These are phyloP conservation scores for Adansonia digitata DNA, from an alignment of 345 rosid species.

Conservation along the genomic window DNA sequence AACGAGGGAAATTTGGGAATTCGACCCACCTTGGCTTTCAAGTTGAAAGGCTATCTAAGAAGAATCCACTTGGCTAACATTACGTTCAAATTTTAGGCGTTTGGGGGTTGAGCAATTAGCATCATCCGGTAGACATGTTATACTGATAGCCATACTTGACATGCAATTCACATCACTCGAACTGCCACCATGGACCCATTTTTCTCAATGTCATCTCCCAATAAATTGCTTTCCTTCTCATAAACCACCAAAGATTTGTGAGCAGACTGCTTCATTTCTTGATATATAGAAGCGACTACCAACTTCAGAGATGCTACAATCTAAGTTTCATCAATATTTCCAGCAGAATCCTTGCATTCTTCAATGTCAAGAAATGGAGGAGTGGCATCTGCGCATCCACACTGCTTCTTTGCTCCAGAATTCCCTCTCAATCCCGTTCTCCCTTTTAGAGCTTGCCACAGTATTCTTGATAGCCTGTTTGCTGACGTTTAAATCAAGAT, in stretches of 20 bases:
- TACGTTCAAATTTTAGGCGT: not conserved
- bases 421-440: not conserved
- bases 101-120: not conserved
- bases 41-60: not conserved
- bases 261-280: not conserved
- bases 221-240: not conserved
- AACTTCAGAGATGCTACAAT: not conserved
- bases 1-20: not conserved
- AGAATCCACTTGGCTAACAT: not conserved
- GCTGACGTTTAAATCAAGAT: not conserved
- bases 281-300: not conserved
- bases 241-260: not conserved
- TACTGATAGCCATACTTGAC: not conserved
- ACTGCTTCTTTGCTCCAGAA: slow-evolving; percentile 1
- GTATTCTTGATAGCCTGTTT: not conserved
- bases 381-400: not conserved
- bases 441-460: not conserved
- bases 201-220: not conserved
- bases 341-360: not conserved
- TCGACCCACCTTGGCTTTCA: not conserved
- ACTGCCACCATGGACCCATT: not conserved
- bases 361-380: not conserved
- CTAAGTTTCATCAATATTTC: slow-evolving; percentile 11
- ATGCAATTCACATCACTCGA: not conserved
- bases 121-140: not conserved